These are phyloP conservation scores for Tinospora cordifolia DNA, from an alignment of 164 flowering plant genomes.

Conservation along the genomic window DNA sequence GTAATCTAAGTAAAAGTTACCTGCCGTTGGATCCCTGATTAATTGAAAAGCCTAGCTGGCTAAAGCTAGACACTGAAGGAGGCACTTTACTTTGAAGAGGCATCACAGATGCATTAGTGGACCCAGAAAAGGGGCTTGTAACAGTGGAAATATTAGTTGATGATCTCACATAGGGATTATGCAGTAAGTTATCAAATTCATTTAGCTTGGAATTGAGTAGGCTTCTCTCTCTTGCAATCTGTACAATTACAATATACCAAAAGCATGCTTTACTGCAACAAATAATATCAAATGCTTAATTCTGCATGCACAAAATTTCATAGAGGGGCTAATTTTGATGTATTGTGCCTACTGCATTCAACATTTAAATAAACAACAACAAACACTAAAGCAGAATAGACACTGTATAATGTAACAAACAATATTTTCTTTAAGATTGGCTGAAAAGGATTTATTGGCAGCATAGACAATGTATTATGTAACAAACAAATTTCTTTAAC, in stretches of 20 bases:
- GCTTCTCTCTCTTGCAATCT: constrained; percentile 85
- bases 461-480: too few species aligned
- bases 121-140: constrained; percentile 28
- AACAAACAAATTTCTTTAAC: too few species aligned
- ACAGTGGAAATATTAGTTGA: constrained; percentile 20
- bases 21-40: constrained; percentile 32
- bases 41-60: constrained; percentile 41
- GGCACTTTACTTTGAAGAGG: constrained; percentile 31
- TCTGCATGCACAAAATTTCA: neutral
- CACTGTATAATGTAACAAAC: too few species aligned
- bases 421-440: too few species aligned
- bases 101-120: constrained; percentile 22
- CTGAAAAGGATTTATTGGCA: too few species aligned
- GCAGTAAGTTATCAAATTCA: constrained; percentile 61
- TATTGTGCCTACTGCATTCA: too few species aligned
- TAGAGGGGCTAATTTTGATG: neutral
- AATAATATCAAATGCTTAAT: neutral
- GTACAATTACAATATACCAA: constrained; percentile 18
- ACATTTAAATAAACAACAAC: too few species aligned
- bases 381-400: too few species aligned
- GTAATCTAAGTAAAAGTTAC: constrained; percentile 23
- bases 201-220: constrained; percentile 52
- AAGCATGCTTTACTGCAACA: neutral
- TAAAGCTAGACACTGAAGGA: constrained; percentile 51
- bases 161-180: constrained; percentile 38